Conservation (phyloP, 2,329 filamentous ascomycete species). For the Chaetothyriales sp. region DNA sequence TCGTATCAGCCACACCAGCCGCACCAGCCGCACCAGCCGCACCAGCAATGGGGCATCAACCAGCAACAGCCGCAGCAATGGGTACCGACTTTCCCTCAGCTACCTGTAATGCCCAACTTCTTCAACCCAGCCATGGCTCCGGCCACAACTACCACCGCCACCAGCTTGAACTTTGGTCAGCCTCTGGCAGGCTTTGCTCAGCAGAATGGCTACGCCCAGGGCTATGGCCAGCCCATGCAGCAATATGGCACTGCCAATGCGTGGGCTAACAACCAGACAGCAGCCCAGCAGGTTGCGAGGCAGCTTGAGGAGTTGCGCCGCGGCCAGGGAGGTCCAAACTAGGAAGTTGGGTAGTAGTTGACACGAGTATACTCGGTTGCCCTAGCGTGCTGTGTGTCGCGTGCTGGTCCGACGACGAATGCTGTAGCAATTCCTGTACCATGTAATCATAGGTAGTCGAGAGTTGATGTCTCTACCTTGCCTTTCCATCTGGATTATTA, state of each 20-base stretch:
- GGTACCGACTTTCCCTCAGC: not conserved
- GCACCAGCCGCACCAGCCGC: not conserved
- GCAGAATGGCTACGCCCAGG: not conserved
- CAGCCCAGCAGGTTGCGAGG: not conserved
- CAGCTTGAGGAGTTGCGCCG: not conserved
- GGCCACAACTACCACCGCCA: not conserved
- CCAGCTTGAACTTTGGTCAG: not conserved
- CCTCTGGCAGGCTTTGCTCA: not conserved
- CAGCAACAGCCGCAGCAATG: not conserved
- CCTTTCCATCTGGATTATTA: too few species aligned
- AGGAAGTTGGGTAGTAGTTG: too few species aligned
- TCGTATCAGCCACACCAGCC: slow-evolving; percentile 1
- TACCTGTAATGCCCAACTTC: not conserved
- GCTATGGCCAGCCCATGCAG: not conserved
- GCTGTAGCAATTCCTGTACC: too few species aligned
- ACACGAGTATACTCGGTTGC: slow-evolving; percentile 9
- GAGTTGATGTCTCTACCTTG: not conserved
- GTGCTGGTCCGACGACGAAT: too few species aligned
- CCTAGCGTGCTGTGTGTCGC: too few species aligned
- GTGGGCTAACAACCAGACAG: not conserved
- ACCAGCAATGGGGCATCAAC: not conserved
- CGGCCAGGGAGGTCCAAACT: not conserved
- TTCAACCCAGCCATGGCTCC: not conserved
- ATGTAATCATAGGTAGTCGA: too few species aligned
- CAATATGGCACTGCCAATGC: not conserved